Percentiles rank a stretch among this genome's conserved stretches.
phyloP scores from a whole-genome alignment of 345 rosid genomes.

The Arabis hirsuta region DNA sequence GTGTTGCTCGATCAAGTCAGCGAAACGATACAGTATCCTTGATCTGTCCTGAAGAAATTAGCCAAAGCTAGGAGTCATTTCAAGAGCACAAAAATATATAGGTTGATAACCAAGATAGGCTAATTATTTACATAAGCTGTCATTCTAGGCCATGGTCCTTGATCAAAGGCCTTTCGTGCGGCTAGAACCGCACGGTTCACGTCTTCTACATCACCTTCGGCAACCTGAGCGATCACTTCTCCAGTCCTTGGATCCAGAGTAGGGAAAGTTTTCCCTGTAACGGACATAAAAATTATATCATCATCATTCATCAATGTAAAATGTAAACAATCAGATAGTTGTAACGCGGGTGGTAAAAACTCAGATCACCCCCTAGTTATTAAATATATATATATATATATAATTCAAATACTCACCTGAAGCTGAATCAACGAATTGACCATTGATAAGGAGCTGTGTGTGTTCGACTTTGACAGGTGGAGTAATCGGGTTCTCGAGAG shows the following conservation, averaged over 20 bases:
- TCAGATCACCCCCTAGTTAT: no score
- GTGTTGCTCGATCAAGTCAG: conserved; percentile 87
- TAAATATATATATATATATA: no score
- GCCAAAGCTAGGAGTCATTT: neutral
- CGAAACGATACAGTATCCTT: conserved; percentile 63
- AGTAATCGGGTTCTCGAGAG: conserved; percentile 56
- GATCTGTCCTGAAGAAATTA: conserved; percentile 74
- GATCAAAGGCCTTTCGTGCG: conserved; percentile 48
- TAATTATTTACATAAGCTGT: conserved; percentile 43
- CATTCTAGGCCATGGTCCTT: conserved; percentile 53
- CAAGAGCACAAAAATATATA: neutral
- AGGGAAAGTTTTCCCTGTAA: conserved; percentile 48
- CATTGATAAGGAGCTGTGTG: conserved; percentile 74
- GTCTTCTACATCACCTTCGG: conserved; percentile 47
- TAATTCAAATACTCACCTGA: conserved; percentile 51
- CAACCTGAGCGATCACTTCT: conserved; percentile 48
- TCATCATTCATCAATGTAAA: neutral
- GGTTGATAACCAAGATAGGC: neutral
- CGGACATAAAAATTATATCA: neutral
- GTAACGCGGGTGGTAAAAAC: no score
- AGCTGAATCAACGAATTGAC: conserved; percentile 78
- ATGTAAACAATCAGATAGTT: neutral
- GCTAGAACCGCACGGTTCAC: conserved; percentile 48
- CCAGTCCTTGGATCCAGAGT: conserved; percentile 48
- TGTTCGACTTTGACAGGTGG: conserved; percentile 66